Evolutionary conservation across 225 moss, liverwort and hornwort species (phyloP).

Genomic region (Thuidium tamariscinum): DNA sequence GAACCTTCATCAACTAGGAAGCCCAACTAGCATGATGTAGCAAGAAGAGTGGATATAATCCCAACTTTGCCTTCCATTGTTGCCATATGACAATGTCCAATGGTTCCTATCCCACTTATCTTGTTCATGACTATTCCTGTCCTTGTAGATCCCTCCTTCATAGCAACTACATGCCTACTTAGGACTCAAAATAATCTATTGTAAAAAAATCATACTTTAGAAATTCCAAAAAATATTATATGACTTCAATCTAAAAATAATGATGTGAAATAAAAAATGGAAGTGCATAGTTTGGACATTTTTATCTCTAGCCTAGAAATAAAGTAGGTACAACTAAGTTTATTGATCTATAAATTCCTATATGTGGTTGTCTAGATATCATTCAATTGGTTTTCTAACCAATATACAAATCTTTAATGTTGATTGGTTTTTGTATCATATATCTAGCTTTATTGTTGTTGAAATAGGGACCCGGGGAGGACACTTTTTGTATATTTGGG

Average conservation of each 20-base stretch:
- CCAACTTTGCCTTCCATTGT: accelerated
- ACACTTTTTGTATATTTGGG: no score
- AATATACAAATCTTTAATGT: no score
- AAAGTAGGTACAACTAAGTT: accelerated
- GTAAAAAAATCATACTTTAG: neutral
- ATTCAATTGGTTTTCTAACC: no score
- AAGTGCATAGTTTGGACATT: no score
- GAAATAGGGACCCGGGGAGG: no score
- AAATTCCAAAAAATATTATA: no score
- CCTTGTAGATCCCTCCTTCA: neutral
- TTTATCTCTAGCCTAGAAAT: no score
- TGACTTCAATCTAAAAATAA: no score
- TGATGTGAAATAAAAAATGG: neutral
- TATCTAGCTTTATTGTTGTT: no score
- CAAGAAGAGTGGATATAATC: accelerated
- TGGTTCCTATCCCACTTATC: accelerated
- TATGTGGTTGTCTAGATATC: no score
- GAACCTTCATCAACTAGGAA: accelerated
- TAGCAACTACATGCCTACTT: accelerated
- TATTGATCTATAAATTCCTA: no score
- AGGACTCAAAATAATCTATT: neutral
- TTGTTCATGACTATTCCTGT: neutral
- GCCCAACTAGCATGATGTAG: neutral
- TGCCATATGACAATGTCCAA: neutral
- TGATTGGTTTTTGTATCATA: neutral